Evolutionary conservation across 139 green algal species (phyloP).

Genomic region (Coelastrella sp.): DNA sequence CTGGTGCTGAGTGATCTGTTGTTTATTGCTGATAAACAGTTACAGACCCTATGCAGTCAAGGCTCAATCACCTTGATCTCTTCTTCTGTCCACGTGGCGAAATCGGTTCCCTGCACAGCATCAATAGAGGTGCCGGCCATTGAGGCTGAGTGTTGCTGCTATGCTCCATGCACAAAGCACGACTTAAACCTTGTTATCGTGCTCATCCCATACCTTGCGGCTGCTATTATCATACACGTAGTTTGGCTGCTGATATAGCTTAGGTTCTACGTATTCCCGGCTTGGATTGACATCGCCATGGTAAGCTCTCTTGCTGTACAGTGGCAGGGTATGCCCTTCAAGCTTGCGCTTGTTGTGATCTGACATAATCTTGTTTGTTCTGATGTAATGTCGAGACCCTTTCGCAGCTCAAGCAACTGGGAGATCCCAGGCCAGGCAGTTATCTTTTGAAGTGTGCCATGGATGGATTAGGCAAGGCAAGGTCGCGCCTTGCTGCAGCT

Average conservation of each 20-base stretch:
- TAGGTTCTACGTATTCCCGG: constrained; percentile 51
- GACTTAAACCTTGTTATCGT: too few relatives aligned
- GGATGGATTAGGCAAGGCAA: too few relatives aligned
- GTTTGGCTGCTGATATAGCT: constrained; percentile 65
- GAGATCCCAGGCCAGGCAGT: too few relatives aligned
- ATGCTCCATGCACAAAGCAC: too few relatives aligned
- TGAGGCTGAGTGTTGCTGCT: too few relatives aligned
- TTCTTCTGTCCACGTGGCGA: constrained; percentile 68
- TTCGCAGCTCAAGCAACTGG: background rate
- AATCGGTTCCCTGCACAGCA: constrained; percentile 64
- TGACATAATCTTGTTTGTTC: background rate
- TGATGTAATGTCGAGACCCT: background rate
- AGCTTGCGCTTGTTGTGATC: constrained; percentile 6
- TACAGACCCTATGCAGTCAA: background rate
- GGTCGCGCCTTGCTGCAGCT: too few relatives aligned
- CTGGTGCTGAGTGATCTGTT: too few relatives aligned
- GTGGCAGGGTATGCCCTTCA: constrained; percentile 8
- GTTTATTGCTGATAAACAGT: too few relatives aligned
- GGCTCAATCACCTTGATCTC: constrained; percentile 66
- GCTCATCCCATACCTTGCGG: too few relatives aligned
- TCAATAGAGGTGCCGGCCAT: background rate
- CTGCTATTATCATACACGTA: constrained; percentile 49
- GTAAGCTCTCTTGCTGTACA: constrained; percentile 31
- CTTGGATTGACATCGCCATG: constrained; percentile 49
- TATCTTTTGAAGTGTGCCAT: too few relatives aligned